Evolutionary conservation across 495 filamentous ascomycete genomes (phyloP).

Genomic region (Jackrogersella multiformis): DNA sequence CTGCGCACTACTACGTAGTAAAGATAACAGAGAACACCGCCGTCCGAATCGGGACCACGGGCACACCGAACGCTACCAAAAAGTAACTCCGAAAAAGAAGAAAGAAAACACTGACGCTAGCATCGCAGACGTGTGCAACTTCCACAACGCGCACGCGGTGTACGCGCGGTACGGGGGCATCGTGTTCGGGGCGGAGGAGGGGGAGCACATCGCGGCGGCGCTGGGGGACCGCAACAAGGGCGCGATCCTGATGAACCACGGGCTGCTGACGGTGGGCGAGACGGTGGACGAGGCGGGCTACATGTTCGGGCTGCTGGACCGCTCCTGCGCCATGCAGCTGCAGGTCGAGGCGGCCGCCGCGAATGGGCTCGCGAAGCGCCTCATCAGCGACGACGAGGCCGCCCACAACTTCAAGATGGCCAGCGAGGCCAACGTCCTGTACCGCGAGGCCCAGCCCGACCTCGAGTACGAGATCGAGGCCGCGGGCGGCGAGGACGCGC

Average conservation of each 20-base stretch:
- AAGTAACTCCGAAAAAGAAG: too few relatives aligned
- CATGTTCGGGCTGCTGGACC: slow-evolving; percentile 61
- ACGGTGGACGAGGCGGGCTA: slow-evolving; percentile 67
- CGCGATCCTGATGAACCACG: slow-evolving; percentile 64
- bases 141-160: slow-evolving; percentile 61
- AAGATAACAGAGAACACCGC: not conserved
- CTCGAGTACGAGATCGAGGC: slow-evolving; percentile 55
- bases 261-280: slow-evolving; percentile 61
- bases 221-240: slow-evolving; percentile 58
- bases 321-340: slow-evolving; percentile 61
- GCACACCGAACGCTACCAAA: too few relatives aligned
- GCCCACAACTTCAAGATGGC: slow-evolving; percentile 63
- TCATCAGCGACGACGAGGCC: slow-evolving; percentile 62
- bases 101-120: not conserved
- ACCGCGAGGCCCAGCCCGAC: slow-evolving; percentile 58
- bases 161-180: slow-evolving; percentile 66
- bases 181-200: slow-evolving; percentile 62
- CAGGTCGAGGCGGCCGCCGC: slow-evolving; percentile 60
- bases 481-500: slow-evolving; percentile 52
- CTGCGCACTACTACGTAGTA: not conserved
- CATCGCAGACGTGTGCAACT: slow-evolving; percentile 60
- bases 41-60: not conserved
- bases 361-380: slow-evolving; percentile 49
- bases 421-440: slow-evolving; percentile 55
- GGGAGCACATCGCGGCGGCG: slow-evolving; percentile 58